Percentiles rank a stretch among this genome's conserved stretches.
Conservation (phyloP, 1,284 basidiomycete species). For the Veloboletus limbatus region DNA sequence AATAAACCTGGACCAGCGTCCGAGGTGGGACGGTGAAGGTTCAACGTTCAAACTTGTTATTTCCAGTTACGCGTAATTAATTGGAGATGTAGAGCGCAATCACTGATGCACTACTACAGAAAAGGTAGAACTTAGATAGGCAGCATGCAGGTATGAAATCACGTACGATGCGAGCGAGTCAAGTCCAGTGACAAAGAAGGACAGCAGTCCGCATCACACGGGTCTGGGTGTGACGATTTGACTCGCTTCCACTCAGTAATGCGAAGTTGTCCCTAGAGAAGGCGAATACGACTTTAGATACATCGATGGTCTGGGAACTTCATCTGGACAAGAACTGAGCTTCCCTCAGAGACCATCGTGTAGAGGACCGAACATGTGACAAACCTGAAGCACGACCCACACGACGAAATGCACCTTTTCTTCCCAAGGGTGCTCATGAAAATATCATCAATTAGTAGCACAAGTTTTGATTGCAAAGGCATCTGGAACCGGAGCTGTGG, state of each 20-base stretch:
- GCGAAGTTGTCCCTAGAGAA: constrained; percentile 70
- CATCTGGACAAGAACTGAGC: constrained; percentile 44
- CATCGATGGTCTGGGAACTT: constrained; percentile 66
- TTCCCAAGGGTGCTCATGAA: constrained; percentile 60
- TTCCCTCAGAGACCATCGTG: background rate
- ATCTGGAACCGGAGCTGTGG: constrained; percentile 49
- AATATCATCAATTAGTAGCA: constrained; percentile 64
- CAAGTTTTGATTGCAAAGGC: constrained; percentile 47
- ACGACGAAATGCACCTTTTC: constrained; percentile 59
- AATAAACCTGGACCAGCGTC: constrained; percentile 53
- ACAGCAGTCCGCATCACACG: constrained; percentile 62
- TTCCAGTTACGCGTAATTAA: constrained; percentile 61
- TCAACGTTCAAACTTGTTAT: constrained; percentile 51
- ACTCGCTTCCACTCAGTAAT: constrained; percentile 64
- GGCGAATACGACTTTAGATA: constrained; percentile 67
- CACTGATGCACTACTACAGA: constrained; percentile 53
- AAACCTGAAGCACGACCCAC: constrained; percentile 65
- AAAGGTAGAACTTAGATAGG: background rate
- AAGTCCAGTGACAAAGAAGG: constrained; percentile 58
- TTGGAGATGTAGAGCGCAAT: constrained; percentile 50
- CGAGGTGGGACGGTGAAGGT: constrained; percentile 59
- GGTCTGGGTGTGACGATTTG: constrained; percentile 51
- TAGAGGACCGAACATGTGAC: constrained; percentile 4
- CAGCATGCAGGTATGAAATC: background rate
- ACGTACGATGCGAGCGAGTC: constrained; percentile 59